Conservation (phyloP, 441 rosid genomes). For the Brassica hybrid region DNA sequence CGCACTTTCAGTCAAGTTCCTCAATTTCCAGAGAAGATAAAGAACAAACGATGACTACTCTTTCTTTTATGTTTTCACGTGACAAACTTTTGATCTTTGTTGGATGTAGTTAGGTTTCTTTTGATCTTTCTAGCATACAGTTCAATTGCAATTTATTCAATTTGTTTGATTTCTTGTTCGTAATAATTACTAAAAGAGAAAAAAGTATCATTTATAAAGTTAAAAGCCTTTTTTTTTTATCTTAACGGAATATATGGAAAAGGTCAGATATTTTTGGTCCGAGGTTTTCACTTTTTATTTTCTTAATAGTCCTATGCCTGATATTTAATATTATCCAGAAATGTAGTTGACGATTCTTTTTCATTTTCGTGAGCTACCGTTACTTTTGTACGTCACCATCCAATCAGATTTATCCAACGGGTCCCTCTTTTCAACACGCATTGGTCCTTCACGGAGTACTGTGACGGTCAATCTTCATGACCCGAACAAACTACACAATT, state of each 20-base stretch:
- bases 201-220: not conserved
- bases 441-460: slow-evolving; percentile 20
- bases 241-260: not conserved
- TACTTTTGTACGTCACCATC: not conserved
- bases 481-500: slow-evolving; percentile 27
- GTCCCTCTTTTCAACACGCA: not conserved
- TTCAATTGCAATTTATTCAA: not conserved
- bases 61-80: not conserved
- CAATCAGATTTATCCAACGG: not conserved
- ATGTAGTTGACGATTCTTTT: not conserved
- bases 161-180: not conserved
- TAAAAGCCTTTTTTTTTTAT: not conserved
- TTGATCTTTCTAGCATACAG: not conserved
- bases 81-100: not conserved
- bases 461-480: slow-evolving; percentile 18
- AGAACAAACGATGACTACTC: not conserved
- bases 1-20: slow-evolving; percentile 62
- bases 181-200: not conserved
- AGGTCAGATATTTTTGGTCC: not conserved
- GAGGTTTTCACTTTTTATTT: not conserved
- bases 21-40: slow-evolving; percentile 89
- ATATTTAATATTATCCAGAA: not conserved
- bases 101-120: not conserved
- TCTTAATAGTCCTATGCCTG: not conserved
- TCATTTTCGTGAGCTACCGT: not conserved